Percentiles rank a stretch among this genome's conserved stretches.
Conservation (phyloP, 192 early-diverging fungal genomes). For the Coemansia sp. region DNA sequence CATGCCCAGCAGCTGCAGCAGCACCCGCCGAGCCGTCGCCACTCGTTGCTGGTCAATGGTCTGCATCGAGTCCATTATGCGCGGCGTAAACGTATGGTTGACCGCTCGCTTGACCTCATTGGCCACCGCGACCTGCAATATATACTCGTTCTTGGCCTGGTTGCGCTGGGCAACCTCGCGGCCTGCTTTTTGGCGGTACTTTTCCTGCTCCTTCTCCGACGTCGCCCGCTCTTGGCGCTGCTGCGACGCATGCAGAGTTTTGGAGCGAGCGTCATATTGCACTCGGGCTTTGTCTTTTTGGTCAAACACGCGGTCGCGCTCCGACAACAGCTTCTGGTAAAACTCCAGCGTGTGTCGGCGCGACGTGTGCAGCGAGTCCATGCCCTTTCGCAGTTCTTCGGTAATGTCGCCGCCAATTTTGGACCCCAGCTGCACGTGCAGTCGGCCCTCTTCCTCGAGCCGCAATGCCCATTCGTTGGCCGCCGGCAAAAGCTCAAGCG, state of each 20-base stretch:
- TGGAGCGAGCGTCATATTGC: conserved; percentile 29
- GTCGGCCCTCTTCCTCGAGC: conserved; percentile 44
- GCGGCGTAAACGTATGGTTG: conserved; percentile 34
- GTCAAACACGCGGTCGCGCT: conserved; percentile 38
- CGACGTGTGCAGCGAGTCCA: conserved; percentile 21
- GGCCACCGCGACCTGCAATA: conserved; percentile 40
- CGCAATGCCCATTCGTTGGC: conserved; percentile 41
- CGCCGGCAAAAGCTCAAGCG: conserved; percentile 40
- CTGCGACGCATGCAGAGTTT: conserved; percentile 31
- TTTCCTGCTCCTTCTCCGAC: conserved; percentile 50
- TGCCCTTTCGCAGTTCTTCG: conserved; percentile 25
- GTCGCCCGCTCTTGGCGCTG: conserved; percentile 44
- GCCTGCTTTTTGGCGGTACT: conserved; percentile 28
- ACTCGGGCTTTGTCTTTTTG: conserved; percentile 38
- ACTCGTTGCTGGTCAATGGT: conserved; percentile 34
- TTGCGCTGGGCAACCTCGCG: conserved; percentile 30
- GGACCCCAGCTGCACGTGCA: conserved; percentile 42
- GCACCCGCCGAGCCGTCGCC: conserved; percentile 12
- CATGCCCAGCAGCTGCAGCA: conserved; percentile 42
- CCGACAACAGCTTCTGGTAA: conserved; percentile 38
- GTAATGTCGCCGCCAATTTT: conserved; percentile 34
- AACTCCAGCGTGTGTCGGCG: conserved; percentile 33
- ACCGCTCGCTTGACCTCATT: conserved; percentile 36
- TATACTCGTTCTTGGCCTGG: conserved; percentile 51
- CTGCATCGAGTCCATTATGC: conserved; percentile 38